Evolutionary conservation across 176 grass and related monocot genomes (phyloP).

Genomic region (Thinopyrum elongatum): DNA sequence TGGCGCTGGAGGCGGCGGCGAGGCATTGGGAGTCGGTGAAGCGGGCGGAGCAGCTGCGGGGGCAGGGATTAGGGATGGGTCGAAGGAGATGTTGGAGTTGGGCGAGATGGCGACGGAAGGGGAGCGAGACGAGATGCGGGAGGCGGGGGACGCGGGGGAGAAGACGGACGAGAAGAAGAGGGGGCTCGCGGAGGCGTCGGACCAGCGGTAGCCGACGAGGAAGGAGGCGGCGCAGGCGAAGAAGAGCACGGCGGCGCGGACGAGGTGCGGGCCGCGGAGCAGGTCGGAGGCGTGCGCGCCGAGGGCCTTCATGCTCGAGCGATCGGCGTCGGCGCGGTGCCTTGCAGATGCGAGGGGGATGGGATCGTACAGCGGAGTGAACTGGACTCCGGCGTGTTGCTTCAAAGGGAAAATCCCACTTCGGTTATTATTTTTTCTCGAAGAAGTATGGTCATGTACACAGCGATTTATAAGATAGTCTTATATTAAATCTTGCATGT

Average conservation of each 20-base stretch:
- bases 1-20: neutral
- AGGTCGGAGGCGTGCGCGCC: slow-evolving; percentile 33
- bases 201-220: slow-evolving; percentile 80
- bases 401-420: neutral
- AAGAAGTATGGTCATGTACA: no score
- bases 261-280: slow-evolving; percentile 43
- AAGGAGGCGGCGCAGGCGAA: slow-evolving; percentile 63
- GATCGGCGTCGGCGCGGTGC: slow-evolving; percentile 39
- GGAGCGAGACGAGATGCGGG: neutral
- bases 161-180: slow-evolving; percentile 50
- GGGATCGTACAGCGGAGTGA: slow-evolving; percentile 35
- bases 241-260: slow-evolving; percentile 54
- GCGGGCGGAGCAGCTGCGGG: neutral
- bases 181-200: slow-evolving; percentile 43
- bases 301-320: slow-evolving; percentile 59
- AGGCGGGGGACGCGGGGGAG: slow-evolving; percentile 28
- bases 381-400: slow-evolving; percentile 12
- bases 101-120: slow-evolving; percentile 62
- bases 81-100: slow-evolving; percentile 58
- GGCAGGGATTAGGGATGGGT: slow-evolving; percentile 46
- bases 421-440: neutral
- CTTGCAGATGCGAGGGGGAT: slow-evolving; percentile 26
- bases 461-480: no score
- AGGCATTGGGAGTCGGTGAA: slow-evolving; percentile 31
- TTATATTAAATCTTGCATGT: no score